These are phyloP conservation scores for Suhomyces prunicola DNA, from an alignment of 805 yeast species.

Conservation along the genomic window DNA sequence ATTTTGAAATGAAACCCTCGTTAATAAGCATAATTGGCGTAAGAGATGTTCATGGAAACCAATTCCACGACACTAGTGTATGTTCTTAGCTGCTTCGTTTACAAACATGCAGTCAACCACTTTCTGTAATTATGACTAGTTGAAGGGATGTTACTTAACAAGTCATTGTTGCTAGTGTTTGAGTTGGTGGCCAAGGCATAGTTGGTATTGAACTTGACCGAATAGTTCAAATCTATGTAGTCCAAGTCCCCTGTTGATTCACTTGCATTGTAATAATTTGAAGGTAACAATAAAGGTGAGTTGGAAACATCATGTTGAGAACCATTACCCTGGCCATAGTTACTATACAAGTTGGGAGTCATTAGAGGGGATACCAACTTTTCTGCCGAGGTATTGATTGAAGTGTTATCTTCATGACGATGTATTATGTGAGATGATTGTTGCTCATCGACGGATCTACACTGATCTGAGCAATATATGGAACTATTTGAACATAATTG, in stretches of 20 bases:
- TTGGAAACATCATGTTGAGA: conserved; percentile 11
- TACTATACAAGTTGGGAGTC: conserved; percentile 33
- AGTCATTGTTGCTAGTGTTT: conserved; percentile 5
- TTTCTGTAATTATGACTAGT: conserved; percentile 39
- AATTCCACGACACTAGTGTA: not conserved
- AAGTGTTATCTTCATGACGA: conserved; percentile 4
- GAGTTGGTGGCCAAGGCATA: conserved; percentile 12
- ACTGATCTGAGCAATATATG: conserved; percentile 28
- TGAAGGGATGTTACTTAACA: conserved; percentile 17
- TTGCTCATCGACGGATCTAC: conserved; percentile 32
- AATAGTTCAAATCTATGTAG: conserved; percentile 34
- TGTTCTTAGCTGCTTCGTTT: not conserved
- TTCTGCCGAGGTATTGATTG: conserved; percentile 1
- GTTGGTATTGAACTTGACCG: conserved; percentile 20
- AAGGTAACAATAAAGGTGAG: conserved; percentile 24
- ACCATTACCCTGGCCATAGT: conserved; percentile 8
- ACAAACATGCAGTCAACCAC: conserved; percentile 36
- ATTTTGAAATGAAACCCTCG: conserved; percentile 1
- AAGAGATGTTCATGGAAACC: conserved; percentile 1
- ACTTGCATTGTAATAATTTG: conserved; percentile 6
- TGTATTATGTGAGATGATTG: conserved; percentile 16
- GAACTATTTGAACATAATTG: conserved; percentile 19
- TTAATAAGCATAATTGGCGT: conserved; percentile 1
- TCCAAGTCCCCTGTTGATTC: conserved; percentile 19
- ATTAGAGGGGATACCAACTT: conserved; percentile 38